Evolutionary conservation across 768 basidiomycete genomes (phyloP).

Genomic region (Sarcodon aspratus): DNA sequence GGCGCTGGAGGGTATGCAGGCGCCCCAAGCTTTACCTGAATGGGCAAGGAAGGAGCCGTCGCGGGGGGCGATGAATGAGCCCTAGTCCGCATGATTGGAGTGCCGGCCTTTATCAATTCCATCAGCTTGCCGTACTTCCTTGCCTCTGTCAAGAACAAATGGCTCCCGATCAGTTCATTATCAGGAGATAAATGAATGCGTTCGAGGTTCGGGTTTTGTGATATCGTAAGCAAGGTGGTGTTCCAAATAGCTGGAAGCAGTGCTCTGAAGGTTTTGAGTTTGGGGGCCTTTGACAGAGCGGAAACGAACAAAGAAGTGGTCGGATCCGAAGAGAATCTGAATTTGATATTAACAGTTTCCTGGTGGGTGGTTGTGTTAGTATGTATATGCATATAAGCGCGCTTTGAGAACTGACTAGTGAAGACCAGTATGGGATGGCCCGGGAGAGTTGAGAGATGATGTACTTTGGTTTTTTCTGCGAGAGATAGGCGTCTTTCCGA

Average conservation of each 20-base stretch:
- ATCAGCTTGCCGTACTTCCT: conserved; percentile 36
- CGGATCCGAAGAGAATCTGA: conserved; percentile 41
- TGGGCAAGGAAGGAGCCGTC: not conserved
- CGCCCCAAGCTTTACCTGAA: not conserved
- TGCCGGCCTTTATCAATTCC: conserved; percentile 45
- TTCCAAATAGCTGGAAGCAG: conserved; percentile 52
- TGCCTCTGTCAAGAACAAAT: conserved; percentile 48
- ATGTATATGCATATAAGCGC: not conserved
- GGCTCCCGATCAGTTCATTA: conserved; percentile 31
- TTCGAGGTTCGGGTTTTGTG: conserved; percentile 33
- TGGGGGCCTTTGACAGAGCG: conserved; percentile 28
- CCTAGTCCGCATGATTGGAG: conserved; percentile 20
- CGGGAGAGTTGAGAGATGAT: conserved; percentile 35
- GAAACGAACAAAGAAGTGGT: conserved; percentile 15
- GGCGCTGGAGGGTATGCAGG: not conserved
- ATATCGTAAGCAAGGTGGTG: conserved; percentile 31
- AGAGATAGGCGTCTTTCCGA: conserved; percentile 48
- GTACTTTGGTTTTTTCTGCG: conserved; percentile 31
- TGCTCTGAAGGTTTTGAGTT: conserved; percentile 38
- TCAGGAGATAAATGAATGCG: conserved; percentile 23
- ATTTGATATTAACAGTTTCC: conserved; percentile 43
- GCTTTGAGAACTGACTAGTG: conserved; percentile 30
- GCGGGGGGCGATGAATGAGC: not conserved
- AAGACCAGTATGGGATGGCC: conserved; percentile 29
- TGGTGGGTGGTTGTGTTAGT: conserved; percentile 13